These are phyloP conservation scores for Hymenoscyphus albidus DNA, from an alignment of 2,329 filamentous ascomycete species.

Conservation along the genomic window DNA sequence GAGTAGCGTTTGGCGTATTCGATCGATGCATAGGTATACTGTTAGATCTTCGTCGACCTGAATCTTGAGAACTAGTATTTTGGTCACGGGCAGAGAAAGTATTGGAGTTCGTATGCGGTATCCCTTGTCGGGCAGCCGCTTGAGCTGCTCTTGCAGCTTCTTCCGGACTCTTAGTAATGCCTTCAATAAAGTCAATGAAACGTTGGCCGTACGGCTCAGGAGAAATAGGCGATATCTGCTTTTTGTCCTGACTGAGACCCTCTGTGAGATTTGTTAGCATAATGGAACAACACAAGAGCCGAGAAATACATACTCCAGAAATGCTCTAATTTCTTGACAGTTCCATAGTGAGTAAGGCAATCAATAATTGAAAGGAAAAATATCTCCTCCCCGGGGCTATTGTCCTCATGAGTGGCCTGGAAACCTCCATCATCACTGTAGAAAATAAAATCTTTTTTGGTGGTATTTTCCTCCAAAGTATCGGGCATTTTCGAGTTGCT, in stretches of 20 bases:
- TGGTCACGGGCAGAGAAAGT: constrained; percentile 23
- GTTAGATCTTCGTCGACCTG: constrained; percentile 22
- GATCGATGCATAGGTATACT: constrained; percentile 25
- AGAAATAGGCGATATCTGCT: constrained; percentile 87
- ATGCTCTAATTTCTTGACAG: constrained; percentile 91
- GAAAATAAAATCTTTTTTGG: constrained; percentile 71
- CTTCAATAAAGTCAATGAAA: constrained; percentile 87
- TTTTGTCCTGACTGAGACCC: constrained; percentile 76
- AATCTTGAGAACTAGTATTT: constrained; percentile 25
- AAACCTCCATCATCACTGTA: constrained; percentile 94
- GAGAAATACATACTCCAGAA: constrained; percentile 63
- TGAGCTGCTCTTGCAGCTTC: constrained; percentile 65
- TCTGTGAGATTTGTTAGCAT: constrained; percentile 41
- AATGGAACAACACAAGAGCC: neutral
- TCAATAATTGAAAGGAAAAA: constrained; percentile 99
- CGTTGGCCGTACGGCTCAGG: constrained; percentile 89
- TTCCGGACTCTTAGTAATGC: constrained; percentile 85
- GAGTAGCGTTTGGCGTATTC: constrained; percentile 23
- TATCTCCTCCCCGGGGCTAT: constrained; percentile 79
- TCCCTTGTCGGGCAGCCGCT: constrained; percentile 13
- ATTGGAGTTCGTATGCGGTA: constrained; percentile 29
- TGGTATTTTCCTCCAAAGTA: constrained; percentile 72
- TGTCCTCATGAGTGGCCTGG: constrained; percentile 86
- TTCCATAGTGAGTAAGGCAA: constrained; percentile 92
- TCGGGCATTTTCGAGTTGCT: constrained; percentile 84